A percentile compares a stretch with the other conserved stretches of the same genome.
These are phyloP conservation scores for Sphagnurus paluster DNA, from an alignment of 1,284 basidiomycete species.

Conservation along the genomic window DNA sequence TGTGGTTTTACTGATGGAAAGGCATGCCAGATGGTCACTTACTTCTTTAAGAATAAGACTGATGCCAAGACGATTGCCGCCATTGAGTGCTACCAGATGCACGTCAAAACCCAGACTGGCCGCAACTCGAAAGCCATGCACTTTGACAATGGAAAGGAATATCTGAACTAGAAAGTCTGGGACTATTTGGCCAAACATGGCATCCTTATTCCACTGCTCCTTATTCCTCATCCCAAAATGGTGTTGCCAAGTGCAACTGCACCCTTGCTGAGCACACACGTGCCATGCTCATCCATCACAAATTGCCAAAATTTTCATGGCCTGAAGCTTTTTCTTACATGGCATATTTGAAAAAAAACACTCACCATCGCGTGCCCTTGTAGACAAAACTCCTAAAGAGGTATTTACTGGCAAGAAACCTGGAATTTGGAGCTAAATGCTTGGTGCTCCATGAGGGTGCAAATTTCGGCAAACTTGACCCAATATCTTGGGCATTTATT, in stretches of 20 bases:
- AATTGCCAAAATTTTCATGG: constrained; percentile 6
- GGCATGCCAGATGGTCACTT: constrained; percentile 12
- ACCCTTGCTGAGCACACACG: constrained; percentile 22
- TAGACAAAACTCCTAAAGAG: constrained; percentile 2
- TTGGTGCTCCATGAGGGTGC: constrained; percentile 23
- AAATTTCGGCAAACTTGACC: constrained; percentile 15
- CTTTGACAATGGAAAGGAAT: constrained; percentile 22
- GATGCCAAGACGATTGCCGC: constrained; percentile 15
- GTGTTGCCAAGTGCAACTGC: constrained; percentile 24
- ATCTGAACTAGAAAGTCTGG: constrained; percentile 15
- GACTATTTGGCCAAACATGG: constrained; percentile 10
- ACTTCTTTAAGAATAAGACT: constrained; percentile 25
- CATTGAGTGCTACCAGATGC: constrained; percentile 22
- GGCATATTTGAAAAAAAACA: constrained; percentile 5
- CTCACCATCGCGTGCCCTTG: constrained; percentile 4
- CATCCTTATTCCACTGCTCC: constrained; percentile 17
- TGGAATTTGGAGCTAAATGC: constrained; percentile 21
- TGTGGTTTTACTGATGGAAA: constrained; percentile 27
- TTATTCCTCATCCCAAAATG: constrained; percentile 25
- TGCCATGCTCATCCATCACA: constrained; percentile 20
- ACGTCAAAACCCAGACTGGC: constrained; percentile 22
- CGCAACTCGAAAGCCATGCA: constrained; percentile 19
- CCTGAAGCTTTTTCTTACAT: constrained; percentile 5
- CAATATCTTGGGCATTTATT: constrained; percentile 15
- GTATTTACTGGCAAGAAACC: constrained; percentile 11